These are phyloP conservation scores for Dacryopinax primogenitus DNA, from an alignment of 768 basidiomycete genomes.

Conservation along the genomic window DNA sequence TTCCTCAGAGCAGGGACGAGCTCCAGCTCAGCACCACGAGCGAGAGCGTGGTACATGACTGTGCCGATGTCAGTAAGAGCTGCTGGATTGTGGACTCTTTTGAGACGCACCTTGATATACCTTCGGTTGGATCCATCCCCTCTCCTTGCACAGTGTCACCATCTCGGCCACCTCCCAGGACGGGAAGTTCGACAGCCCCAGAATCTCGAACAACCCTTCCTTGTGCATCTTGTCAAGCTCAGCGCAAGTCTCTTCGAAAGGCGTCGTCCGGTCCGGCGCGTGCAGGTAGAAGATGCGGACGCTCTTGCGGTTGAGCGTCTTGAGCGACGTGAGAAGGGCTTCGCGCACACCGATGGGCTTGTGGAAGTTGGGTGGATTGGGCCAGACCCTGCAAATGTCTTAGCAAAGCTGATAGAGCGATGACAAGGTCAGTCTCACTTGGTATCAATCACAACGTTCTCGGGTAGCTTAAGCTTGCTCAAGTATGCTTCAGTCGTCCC, in stretches of 20 bases:
- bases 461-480: conserved; percentile 30
- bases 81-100: not conserved
- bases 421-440: conserved; percentile 27
- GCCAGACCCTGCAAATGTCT: conserved; percentile 29
- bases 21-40: conserved; percentile 37
- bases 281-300: conserved; percentile 7
- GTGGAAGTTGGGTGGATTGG: conserved; percentile 17
- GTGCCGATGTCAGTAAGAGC: not conserved
- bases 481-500: conserved; percentile 25
- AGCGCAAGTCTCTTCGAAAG: conserved; percentile 11
- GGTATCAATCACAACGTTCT: conserved; percentile 35
- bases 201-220: conserved; percentile 10
- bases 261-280: conserved; percentile 11
- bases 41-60: conserved; percentile 40
- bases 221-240: conserved; percentile 10
- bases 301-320: not conserved
- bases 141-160: conserved; percentile 8
- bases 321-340: not conserved
- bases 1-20: conserved; percentile 36
- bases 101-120: conserved; percentile 8
- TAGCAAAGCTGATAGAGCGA: not conserved
- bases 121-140: conserved; percentile 12
- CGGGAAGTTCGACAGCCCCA: conserved; percentile 10
- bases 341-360: not conserved
- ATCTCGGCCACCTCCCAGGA: conserved; percentile 12